These are phyloP conservation scores for Capronia americana DNA, from an alignment of 2,329 filamentous ascomycete genomes.

Conservation along the genomic window DNA sequence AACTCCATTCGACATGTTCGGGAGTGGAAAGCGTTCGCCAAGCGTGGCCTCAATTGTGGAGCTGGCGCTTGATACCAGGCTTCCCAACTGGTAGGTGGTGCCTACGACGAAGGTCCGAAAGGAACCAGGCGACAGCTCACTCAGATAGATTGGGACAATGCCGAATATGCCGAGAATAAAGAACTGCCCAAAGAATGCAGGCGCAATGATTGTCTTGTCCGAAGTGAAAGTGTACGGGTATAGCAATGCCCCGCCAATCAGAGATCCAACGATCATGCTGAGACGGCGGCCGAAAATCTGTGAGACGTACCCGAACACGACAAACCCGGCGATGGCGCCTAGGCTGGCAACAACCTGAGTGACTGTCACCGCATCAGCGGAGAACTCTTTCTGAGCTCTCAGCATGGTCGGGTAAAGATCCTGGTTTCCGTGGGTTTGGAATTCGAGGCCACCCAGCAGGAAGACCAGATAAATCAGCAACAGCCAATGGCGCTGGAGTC, in stretches of 20 bases:
- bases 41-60: slow-evolving; percentile 78
- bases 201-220: slow-evolving; percentile 70
- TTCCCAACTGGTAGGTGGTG: slow-evolving; percentile 68
- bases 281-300: slow-evolving; percentile 73
- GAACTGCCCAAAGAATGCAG: slow-evolving; percentile 84
- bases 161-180: slow-evolving; percentile 79
- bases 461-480: slow-evolving; percentile 81
- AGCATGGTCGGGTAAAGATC: slow-evolving; percentile 68
- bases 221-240: slow-evolving; percentile 81
- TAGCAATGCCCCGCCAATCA: slow-evolving; percentile 75
- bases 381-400: slow-evolving; percentile 63
- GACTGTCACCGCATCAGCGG: slow-evolving; percentile 66
- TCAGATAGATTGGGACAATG: slow-evolving; percentile 72
- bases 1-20: slow-evolving; percentile 53
- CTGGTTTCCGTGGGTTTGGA: slow-evolving; percentile 69
- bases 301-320: slow-evolving; percentile 69
- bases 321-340: slow-evolving; percentile 72
- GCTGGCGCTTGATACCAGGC: slow-evolving; percentile 65
- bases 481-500: slow-evolving; percentile 79
- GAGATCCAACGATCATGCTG: slow-evolving; percentile 68
- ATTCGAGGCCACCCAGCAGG: slow-evolving; percentile 90
- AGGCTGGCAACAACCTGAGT: slow-evolving; percentile 76
- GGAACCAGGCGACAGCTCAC: slow-evolving; percentile 66
- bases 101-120: slow-evolving; percentile 70
- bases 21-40: slow-evolving; percentile 75